phyloP scores from a whole-genome alignment of 2,329 filamentous ascomycete genomes.

The Dothideomycetes sp. region DNA sequence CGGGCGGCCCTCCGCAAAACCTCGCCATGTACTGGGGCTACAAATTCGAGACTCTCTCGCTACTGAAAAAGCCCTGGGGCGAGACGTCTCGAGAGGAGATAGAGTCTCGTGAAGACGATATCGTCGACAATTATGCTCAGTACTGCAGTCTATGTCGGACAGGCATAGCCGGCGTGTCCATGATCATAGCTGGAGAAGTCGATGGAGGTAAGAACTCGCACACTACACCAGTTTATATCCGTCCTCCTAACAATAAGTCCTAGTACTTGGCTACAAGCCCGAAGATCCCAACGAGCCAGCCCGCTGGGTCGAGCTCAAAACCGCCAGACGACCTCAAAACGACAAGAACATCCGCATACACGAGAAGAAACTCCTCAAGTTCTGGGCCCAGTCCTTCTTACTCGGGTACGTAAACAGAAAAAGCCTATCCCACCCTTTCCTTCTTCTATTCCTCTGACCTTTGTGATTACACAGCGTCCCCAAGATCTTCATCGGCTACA shows the following conservation, averaged over 20 bases:
- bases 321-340: slow-evolving; percentile 43
- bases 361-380: slow-evolving; percentile 77
- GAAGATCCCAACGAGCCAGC: slow-evolving; percentile 52
- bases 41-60: slow-evolving; percentile 84
- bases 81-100: slow-evolving; percentile 65
- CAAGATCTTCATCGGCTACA: slow-evolving; percentile 83
- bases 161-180: slow-evolving; percentile 61
- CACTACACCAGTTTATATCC: neutral
- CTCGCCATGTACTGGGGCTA: slow-evolving; percentile 93
- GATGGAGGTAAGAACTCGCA: slow-evolving; percentile 61
- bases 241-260: slow-evolving; percentile 2
- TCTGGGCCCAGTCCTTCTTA: slow-evolving; percentile 93
- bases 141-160: slow-evolving; percentile 93
- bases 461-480: slow-evolving; percentile 48
- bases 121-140: slow-evolving; percentile 83
- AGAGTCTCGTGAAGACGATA: slow-evolving; percentile 56
- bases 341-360: slow-evolving; percentile 63
- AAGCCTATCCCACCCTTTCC: no score
- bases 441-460: neutral
- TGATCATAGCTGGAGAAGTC: slow-evolving; percentile 87
- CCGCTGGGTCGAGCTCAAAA: slow-evolving; percentile 94
- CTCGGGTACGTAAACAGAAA: slow-evolving; percentile 49
- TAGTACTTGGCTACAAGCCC: slow-evolving; percentile 79
- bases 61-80: slow-evolving; percentile 65
- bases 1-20: slow-evolving; percentile 46